Evolutionary conservation across 2,329 filamentous ascomycete species (phyloP).

Genomic region (Trichoderma atroviride): DNA sequence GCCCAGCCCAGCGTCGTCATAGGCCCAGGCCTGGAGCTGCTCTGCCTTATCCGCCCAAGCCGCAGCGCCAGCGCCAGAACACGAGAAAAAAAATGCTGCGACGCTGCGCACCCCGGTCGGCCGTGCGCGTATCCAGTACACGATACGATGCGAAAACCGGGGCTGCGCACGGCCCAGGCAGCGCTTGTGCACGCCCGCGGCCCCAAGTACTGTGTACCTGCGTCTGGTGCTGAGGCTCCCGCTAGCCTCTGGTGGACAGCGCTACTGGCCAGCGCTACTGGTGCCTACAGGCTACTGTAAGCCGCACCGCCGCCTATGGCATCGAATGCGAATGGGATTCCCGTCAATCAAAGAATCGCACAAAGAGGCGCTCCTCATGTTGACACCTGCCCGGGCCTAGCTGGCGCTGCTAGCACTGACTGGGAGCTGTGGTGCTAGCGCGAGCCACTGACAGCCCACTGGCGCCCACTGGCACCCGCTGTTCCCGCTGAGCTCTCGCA

Average conservation of each 20-base stretch:
- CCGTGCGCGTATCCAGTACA: conserved; percentile 19
- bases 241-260: neutral
- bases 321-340: neutral
- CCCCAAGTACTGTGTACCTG: conserved; percentile 21
- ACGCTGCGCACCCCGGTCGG: conserved; percentile 10
- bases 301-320: neutral
- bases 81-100: conserved; percentile 24
- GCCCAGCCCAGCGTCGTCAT: too few relatives aligned
- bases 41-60: conserved; percentile 21
- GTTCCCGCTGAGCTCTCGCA: conserved; percentile 14
- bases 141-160: conserved; percentile 23
- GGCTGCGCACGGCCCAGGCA: neutral
- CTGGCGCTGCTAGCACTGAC: neutral
- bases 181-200: conserved; percentile 1
- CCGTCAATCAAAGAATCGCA: neutral
- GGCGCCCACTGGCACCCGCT: conserved; percentile 20
- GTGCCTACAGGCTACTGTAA: neutral
- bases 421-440: conserved; percentile 9
- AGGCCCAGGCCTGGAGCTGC: neutral
- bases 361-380: neutral
- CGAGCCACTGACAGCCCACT: conserved; percentile 21
- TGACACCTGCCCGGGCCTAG: neutral
- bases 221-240: conserved; percentile 7
- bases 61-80: conserved; percentile 16
- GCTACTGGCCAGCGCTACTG: conserved; percentile 1